A percentile compares a stretch with the other conserved stretches of the same genome.
These are phyloP conservation scores for Mallotus nudiflorus DNA, from an alignment of 345 rosid genomes.

Conservation along the genomic window DNA sequence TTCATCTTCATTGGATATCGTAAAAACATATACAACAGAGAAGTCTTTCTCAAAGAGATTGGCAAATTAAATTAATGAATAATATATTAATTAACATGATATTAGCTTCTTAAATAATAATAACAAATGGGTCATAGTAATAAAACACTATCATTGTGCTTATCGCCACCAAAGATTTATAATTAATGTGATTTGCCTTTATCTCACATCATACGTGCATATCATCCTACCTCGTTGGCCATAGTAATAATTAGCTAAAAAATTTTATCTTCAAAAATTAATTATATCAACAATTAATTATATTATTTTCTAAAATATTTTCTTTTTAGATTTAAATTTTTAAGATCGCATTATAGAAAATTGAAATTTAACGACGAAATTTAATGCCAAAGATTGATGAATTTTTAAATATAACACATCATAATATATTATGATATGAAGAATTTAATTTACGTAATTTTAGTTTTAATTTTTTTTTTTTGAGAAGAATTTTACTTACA, in stretches of 20 bases:
- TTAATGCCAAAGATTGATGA: no score
- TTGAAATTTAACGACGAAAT: no score
- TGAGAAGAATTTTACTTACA: no score
- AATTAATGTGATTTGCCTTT: slow-evolving; percentile 7
- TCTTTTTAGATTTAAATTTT: no score
- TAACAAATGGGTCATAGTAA: slow-evolving; percentile 13
- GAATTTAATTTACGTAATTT: no score
- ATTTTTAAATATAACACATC: no score
- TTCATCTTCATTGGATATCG: slow-evolving; percentile 15
- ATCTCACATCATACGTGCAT: slow-evolving; percentile 16
- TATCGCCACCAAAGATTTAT: slow-evolving; percentile 6
- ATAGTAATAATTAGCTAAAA: not conserved
- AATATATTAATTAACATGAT: not conserved
- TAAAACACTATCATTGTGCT: slow-evolving; percentile 18
- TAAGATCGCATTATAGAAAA: no score
- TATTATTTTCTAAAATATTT: no score
- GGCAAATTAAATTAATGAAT: not conserved
- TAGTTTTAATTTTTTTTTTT: not conserved
- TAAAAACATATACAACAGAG: not conserved
- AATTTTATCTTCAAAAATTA: no score
- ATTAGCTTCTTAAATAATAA: slow-evolving; percentile 2
- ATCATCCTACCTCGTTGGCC: slow-evolving; percentile 2
- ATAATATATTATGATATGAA: no score
- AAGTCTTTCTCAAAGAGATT: slow-evolving; percentile 14
- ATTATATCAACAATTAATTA: no score